Evolutionary conservation across 2,329 filamentous ascomycete genomes (phyloP).

Genomic region (Monosporascus sp.): DNA sequence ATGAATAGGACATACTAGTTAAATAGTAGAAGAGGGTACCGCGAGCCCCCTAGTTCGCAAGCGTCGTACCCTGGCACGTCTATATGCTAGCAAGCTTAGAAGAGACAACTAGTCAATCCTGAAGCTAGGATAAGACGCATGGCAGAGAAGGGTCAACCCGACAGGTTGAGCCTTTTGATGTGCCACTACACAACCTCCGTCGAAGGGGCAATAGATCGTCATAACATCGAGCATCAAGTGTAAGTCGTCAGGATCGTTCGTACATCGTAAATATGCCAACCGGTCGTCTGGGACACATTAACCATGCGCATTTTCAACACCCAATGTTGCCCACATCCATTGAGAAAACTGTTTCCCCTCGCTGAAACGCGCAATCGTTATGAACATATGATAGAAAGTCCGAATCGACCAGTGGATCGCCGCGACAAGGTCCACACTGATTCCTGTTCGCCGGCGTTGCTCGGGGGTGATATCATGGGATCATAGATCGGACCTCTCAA

Average conservation of each 20-base stretch:
- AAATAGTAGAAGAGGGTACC: too few relatives aligned
- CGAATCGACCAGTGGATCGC: too few relatives aligned
- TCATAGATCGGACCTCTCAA: too few relatives aligned
- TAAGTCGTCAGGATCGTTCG: background rate
- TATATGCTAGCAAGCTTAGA: too few relatives aligned
- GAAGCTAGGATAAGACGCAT: too few relatives aligned
- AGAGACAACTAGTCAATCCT: too few relatives aligned
- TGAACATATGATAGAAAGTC: background rate
- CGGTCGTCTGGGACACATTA: background rate
- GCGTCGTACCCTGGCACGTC: too few relatives aligned
- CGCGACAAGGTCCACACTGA: too few relatives aligned
- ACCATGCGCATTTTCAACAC: background rate
- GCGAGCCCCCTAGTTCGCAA: too few relatives aligned
- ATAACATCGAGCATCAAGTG: background rate
- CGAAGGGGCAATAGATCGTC: background rate
- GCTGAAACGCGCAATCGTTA: background rate
- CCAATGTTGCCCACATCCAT: background rate
- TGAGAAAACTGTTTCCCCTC: background rate
- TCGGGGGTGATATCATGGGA: too few relatives aligned
- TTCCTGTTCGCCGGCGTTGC: too few relatives aligned
- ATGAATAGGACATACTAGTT: too few relatives aligned
- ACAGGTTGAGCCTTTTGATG: background rate
- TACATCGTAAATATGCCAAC: background rate
- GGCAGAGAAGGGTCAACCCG: background rate
- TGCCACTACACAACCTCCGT: background rate